Conservation (phyloP, 257 asterid genomes). For the Pogostemon cablin region DNA sequence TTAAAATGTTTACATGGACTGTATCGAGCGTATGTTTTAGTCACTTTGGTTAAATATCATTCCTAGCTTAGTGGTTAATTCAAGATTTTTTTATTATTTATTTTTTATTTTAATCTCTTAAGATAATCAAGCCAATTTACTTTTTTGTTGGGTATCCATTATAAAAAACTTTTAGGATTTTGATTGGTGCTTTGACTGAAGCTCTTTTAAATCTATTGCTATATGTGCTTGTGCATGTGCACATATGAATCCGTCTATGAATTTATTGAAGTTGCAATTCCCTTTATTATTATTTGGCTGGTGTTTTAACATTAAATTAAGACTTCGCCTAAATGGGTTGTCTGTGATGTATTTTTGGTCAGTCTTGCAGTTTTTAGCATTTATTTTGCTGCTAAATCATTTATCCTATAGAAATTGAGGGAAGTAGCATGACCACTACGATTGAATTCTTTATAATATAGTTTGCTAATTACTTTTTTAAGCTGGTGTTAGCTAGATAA, state of each 20-base stretch:
- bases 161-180: neutral
- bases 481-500: constrained; percentile 14
- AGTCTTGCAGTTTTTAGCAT: neutral
- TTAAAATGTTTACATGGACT: constrained; percentile 15
- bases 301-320: neutral
- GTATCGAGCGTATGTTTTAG: constrained; percentile 1
- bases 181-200: neutral
- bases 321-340: neutral
- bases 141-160: constrained; percentile 9
- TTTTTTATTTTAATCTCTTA: neutral
- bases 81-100: constrained; percentile 1
- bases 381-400: constrained; percentile 3
- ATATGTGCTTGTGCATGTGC: neutral
- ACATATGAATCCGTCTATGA: no score
- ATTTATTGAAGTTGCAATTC: neutral
- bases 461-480: neutral
- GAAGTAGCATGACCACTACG: constrained; percentile 9
- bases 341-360: constrained; percentile 11
- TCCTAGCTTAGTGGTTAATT: constrained; percentile 3
- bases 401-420: constrained; percentile 1
- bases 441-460: neutral
- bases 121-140: neutral
- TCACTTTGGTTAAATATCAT: neutral
- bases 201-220: neutral
- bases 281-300: constrained; percentile 5